Evolutionary conservation across 2,329 filamentous ascomycete genomes (phyloP), one percentile per base, ranked within the genome.

Genomic region (Ceratocystis ficicola): DNA sequence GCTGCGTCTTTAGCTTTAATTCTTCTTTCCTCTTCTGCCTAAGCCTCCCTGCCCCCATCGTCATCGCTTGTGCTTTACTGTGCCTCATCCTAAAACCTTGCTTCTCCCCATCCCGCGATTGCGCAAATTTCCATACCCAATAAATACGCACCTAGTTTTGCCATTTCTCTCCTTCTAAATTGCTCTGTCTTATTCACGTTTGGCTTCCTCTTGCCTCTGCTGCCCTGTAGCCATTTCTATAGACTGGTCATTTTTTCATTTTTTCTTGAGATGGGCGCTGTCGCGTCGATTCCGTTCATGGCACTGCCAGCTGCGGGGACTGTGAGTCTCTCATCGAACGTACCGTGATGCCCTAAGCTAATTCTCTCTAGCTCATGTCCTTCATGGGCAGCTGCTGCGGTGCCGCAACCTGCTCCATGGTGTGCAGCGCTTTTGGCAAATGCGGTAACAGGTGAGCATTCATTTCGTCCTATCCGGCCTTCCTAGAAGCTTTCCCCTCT

Each of bases 391-490:
- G 91, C 72, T 99, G 94, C 78, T 99, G 94, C 75, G 94, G 94
- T 73, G 94, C 94, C 32, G 92, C 94, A 59, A 96, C 94, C 64
- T 97, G 93, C 77, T 95, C 91, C 71, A 93, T 94, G 75, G 87
- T 97, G 62, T 97, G 92, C 78, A 94, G 89, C 74, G 89, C 91
- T 12, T 99, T 93, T 74, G 93, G 94, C 64, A 97, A 96, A 75
- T 97, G 93, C 77, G 90, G 92, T 71, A 97, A 96, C 80, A 95
- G 90, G 89, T 91, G 76, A 69, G 70, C 25, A 20, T 15, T 46
- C 17, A 28, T n/a, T 17, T 30, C 5, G 22, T 30, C 52, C 52
- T 7, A 3, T 8, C 50, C 22, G 17, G 22, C 12, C 50, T 22
- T 30, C 52, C 12, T 15, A 8, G 50, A 22, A 12, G 10, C 52